Conservation (phyloP, 2,329 filamentous ascomycete species). For the Aspergillus floridensis region DNA sequence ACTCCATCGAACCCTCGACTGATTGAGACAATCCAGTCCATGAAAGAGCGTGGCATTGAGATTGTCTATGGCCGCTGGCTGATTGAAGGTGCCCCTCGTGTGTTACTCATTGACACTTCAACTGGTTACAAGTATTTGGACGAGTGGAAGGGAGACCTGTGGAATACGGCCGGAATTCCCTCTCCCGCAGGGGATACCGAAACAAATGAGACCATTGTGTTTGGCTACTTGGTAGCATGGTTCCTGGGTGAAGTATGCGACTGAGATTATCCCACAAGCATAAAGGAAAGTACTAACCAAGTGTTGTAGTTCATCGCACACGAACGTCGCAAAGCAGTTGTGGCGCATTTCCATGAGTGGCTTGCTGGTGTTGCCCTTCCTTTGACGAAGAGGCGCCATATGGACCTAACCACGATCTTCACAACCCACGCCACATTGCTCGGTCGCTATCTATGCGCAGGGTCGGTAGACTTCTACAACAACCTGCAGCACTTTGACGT, state of each 20-base stretch:
- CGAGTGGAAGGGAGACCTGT: slow-evolving; percentile 96
- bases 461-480: slow-evolving; percentile 98
- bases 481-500: slow-evolving; percentile 97
- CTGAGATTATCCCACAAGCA: not conserved
- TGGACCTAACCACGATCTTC: slow-evolving; percentile 97
- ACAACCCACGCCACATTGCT: slow-evolving; percentile 96
- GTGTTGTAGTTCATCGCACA: slow-evolving; percentile 79
- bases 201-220: slow-evolving; percentile 96
- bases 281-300: slow-evolving; percentile 13
- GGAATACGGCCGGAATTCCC: slow-evolving; percentile 91
- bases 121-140: slow-evolving; percentile 87
- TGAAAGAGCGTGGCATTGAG: slow-evolving; percentile 87
- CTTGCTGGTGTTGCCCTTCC: slow-evolving; percentile 90
- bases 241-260: slow-evolving; percentile 85
- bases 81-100: slow-evolving; percentile 91
- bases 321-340: slow-evolving; percentile 86
- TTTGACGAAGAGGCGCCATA: slow-evolving; percentile 86
- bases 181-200: slow-evolving; percentile 87
- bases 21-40: slow-evolving; percentile 78
- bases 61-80: slow-evolving; percentile 95
- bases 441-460: slow-evolving; percentile 92
- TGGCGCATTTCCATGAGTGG: slow-evolving; percentile 99
- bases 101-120: slow-evolving; percentile 91
- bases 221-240: slow-evolving; percentile 96
- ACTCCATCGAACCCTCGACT: slow-evolving; percentile 79